phyloP scores from a whole-genome alignment of 768 basidiomycete genomes.

The Macrolepiota dolichaula region DNA sequence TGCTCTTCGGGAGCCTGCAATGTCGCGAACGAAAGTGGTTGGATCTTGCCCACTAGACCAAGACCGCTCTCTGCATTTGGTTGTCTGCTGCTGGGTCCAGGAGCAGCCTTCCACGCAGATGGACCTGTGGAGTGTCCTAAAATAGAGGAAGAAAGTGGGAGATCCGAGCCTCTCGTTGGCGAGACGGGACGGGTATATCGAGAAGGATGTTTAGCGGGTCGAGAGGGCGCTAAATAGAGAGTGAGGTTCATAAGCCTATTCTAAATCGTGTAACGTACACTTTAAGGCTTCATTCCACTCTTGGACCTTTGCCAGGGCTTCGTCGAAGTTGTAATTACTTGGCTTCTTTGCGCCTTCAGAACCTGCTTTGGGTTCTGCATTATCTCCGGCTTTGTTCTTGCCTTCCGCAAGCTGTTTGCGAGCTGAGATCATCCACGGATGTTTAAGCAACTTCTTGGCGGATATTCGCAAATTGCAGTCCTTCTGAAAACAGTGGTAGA shows the following conservation, averaged over 20 bases:
- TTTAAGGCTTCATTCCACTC: slow-evolving; percentile 99
- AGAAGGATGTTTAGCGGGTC: slow-evolving; percentile 65
- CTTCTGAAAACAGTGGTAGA: slow-evolving; percentile 98
- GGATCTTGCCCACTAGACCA: slow-evolving; percentile 49
- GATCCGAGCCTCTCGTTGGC: slow-evolving; percentile 36
- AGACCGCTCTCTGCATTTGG: slow-evolving; percentile 33
- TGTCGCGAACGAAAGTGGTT: slow-evolving; percentile 57
- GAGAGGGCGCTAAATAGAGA: slow-evolving; percentile 55
- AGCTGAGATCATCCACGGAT: slow-evolving; percentile 94
- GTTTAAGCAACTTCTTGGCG: slow-evolving; percentile 86
- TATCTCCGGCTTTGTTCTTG: slow-evolving; percentile 28
- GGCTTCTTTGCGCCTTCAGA: slow-evolving; percentile 41
- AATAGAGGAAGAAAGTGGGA: slow-evolving; percentile 28
- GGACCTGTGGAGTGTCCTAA: slow-evolving; percentile 27
- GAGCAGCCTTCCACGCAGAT: slow-evolving; percentile 30
- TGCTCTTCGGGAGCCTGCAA: slow-evolving; percentile 79
- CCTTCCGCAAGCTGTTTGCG: slow-evolving; percentile 64
- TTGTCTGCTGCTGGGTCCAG: slow-evolving; percentile 17
- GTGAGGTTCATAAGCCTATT: neutral
- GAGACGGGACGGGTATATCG: slow-evolving; percentile 45
- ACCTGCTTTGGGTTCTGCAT: slow-evolving; percentile 30
- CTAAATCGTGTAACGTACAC: slow-evolving; percentile 43
- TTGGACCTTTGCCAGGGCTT: slow-evolving; percentile 92
- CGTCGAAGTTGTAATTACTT: slow-evolving; percentile 88
- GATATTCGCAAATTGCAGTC: slow-evolving; percentile 92